phyloP scores from a whole-genome alignment of 768 basidiomycete species.

The Rhizopogon vinicolor region DNA sequence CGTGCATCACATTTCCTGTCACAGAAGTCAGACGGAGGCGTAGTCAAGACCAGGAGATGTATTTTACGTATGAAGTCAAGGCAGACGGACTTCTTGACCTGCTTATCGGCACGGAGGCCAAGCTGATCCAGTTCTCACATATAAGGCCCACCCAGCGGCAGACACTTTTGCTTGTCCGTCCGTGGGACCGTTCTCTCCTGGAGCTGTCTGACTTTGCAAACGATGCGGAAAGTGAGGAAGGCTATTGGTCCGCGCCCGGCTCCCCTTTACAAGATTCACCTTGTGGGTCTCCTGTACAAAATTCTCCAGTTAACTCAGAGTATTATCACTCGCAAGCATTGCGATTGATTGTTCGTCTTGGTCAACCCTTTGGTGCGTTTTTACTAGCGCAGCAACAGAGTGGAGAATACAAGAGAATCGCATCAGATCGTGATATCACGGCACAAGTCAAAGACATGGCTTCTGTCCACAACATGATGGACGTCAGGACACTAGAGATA shows the following conservation, averaged over 20 bases:
- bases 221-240: neutral
- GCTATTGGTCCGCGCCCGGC: neutral
- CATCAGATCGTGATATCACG: neutral
- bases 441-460: neutral
- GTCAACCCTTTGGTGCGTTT: neutral
- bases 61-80: neutral
- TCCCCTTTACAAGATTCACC: neutral
- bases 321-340: neutral
- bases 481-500: neutral
- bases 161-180: neutral
- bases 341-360: neutral
- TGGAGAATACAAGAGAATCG: neutral
- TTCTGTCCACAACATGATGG: neutral
- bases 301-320: too few species aligned
- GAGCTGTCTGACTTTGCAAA: neutral
- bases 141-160: neutral
- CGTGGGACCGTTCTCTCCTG: neutral
- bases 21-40: neutral
- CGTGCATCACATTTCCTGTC: too few species aligned
- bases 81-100: neutral
- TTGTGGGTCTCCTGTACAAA: neutral
- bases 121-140: too few species aligned
- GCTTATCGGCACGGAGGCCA: neutral
- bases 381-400: neutral
- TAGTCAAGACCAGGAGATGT: neutral